Base-by-base conservation (phyloP, 2,329 filamentous ascomycete species). In the Acephala macrosclerotiorum region DNA sequence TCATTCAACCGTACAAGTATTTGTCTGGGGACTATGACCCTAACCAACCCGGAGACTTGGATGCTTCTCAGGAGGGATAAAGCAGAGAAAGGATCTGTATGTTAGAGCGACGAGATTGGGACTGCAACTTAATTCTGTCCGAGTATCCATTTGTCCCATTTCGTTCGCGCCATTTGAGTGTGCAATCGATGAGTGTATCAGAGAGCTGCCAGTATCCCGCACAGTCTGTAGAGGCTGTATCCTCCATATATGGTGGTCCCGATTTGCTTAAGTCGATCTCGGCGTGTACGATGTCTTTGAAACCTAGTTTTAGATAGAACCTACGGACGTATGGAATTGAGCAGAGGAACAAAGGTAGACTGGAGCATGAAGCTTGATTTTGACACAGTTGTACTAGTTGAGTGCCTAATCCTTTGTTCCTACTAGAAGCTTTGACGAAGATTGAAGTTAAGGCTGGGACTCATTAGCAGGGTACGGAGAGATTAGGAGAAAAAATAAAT, bases 1-100 rank as follows among this genome's bases (percentile, higher is more conserved):
- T 97, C 76, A 89, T 97, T 38, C 86, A 94, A 78, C 89, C 89
- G 11, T 96, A 72, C 45, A 63, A 66, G 66, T 80, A 55, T 49
- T 26, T 67, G 25, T 58, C 62, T 45, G 67, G 67, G 36, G 65
- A 69, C 14, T 69, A 63, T 47, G 67, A 69, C 49, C 67, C 67
- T 0, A 59, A 65, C 8, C 56, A 65, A 9, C 65, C 65, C 9
- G 65, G 62, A 1, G 67, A 69, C 60, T 40, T 69, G 35, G 67
- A 69, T 55, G 38, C 61, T n/a, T 66, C 63, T 16, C 66, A 68
- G 47, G 66, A 68, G 36, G 26, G 47, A 18, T 18, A 26, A 22
- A 22, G 29, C 26, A 18, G 12, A 29, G 14, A 3, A 33, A 11
- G 26, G 3, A 49, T 26, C 9, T 53, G 49, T 29, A 18, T 26